Conservation (phyloP, 805 yeast species). For the Metschnikowia lunata region DNA sequence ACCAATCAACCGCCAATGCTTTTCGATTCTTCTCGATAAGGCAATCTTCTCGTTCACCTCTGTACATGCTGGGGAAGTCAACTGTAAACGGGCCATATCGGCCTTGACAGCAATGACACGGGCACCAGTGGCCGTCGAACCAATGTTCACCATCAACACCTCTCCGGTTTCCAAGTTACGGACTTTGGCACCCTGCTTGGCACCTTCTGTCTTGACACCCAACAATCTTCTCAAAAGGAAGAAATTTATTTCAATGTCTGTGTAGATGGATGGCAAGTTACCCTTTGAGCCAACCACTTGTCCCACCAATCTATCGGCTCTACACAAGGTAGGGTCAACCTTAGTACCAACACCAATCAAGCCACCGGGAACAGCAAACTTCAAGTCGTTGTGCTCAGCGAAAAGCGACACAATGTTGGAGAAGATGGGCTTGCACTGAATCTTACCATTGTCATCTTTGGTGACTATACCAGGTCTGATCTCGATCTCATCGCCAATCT, state of each 20-base stretch:
- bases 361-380: constrained; percentile 99
- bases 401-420: constrained; percentile 90
- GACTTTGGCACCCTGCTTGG: constrained; percentile 90
- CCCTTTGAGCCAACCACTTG: constrained; percentile 99
- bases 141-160: constrained; percentile 97
- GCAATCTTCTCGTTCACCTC: constrained; percentile 98
- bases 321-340: constrained; percentile 97
- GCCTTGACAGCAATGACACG: constrained; percentile 97
- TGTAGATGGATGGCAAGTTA: constrained; percentile 90
- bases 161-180: constrained; percentile 91
- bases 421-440: constrained; percentile 93
- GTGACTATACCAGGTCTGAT: constrained; percentile 99
- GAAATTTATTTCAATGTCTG: constrained; percentile 96
- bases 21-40: constrained; percentile 96
- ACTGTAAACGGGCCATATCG: constrained; percentile 96
- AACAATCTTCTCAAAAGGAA: constrained; percentile 92
- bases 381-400: constrained; percentile 96
- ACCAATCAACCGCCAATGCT: constrained; percentile 99
- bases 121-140: constrained; percentile 99
- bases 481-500: constrained; percentile 96
- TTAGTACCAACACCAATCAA: constrained; percentile 99
- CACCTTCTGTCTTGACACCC: constrained; percentile 98
- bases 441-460: constrained; percentile 80
- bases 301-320: constrained; percentile 99
- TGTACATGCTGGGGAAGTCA: constrained; percentile 98